These are phyloP conservation scores for Scytalidium lignicola DNA, from an alignment of 2,329 filamentous ascomycete genomes.

Conservation along the genomic window DNA sequence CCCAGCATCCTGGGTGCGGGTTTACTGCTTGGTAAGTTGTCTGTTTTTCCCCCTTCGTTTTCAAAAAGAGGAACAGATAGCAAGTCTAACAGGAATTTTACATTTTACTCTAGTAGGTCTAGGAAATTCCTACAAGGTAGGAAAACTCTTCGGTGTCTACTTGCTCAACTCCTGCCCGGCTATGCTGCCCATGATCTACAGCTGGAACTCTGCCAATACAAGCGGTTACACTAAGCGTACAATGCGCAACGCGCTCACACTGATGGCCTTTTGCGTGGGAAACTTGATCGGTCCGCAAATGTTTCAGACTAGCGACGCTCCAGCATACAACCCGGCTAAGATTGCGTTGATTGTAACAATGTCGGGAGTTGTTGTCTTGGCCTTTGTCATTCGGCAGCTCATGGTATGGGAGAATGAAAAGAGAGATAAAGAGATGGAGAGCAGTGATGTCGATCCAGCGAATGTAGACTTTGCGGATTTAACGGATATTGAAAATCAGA, in stretches of 20 bases:
- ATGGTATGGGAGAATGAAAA: not conserved
- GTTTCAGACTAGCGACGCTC: slow-evolving; percentile 51
- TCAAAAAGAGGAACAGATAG: slow-evolving; percentile 22
- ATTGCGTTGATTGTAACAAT: not conserved
- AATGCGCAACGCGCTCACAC: slow-evolving; percentile 55
- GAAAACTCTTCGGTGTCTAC: slow-evolving; percentile 38
- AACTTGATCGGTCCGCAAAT: slow-evolving; percentile 62
- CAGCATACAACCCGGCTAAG: slow-evolving; percentile 40
- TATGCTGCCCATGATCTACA: slow-evolving; percentile 36
- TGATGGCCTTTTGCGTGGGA: slow-evolving; percentile 53
- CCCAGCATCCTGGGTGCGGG: slow-evolving; percentile 51
- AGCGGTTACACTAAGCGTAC: slow-evolving; percentile 61
- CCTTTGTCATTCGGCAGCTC: not conserved
- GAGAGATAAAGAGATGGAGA: not conserved
- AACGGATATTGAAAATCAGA: slow-evolving; percentile 30
- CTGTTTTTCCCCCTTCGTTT: slow-evolving; percentile 39
- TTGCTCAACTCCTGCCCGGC: slow-evolving; percentile 39
- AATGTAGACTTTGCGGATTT: slow-evolving; percentile 29
- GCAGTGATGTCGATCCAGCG: not conserved
- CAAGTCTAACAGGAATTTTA: slow-evolving; percentile 36
- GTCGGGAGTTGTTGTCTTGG: not conserved
- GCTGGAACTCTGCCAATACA: slow-evolving; percentile 46
- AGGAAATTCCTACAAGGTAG: slow-evolving; percentile 42
- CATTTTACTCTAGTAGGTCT: slow-evolving; percentile 57
- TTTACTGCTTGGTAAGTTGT: slow-evolving; percentile 52